Percentiles rank a stretch among this genome's conserved stretches.
Evolutionary conservation across 2,329 filamentous ascomycete species (phyloP).

Genomic region (Ramularia endophylla): DNA sequence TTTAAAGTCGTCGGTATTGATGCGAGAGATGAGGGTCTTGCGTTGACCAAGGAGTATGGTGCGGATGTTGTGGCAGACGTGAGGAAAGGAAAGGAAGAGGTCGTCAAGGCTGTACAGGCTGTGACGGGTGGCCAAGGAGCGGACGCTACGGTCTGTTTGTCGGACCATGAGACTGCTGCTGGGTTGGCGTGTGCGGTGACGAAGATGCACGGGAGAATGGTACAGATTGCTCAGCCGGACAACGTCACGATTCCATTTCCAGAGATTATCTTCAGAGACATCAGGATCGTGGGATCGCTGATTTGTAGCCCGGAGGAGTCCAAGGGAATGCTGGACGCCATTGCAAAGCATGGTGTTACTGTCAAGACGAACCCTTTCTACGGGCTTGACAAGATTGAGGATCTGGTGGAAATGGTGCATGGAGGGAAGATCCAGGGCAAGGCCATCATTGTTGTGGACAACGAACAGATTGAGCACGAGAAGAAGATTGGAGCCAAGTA

Average conservation of each 20-base stretch:
- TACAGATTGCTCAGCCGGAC: slow-evolving; percentile 53
- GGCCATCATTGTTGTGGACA: slow-evolving; percentile 48
- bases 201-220: slow-evolving; percentile 52
- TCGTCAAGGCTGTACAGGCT: slow-evolving; percentile 43
- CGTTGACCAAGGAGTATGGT: slow-evolving; percentile 42
- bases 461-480: slow-evolving; percentile 42
- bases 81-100: slow-evolving; percentile 41
- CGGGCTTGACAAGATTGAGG: slow-evolving; percentile 47
- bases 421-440: slow-evolving; percentile 52
- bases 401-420: slow-evolving; percentile 44
- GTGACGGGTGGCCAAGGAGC: slow-evolving; percentile 47
- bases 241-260: slow-evolving; percentile 36
- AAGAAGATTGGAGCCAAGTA: slow-evolving; percentile 33
- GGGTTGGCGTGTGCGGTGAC: slow-evolving; percentile 51
- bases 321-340: slow-evolving; percentile 29
- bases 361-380: slow-evolving; percentile 49
- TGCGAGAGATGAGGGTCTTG: slow-evolving; percentile 49
- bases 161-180: slow-evolving; percentile 47
- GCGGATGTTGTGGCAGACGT: slow-evolving; percentile 51
- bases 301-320: slow-evolving; percentile 31
- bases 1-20: slow-evolving; percentile 50
- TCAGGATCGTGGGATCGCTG: slow-evolving; percentile 42
- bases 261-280: slow-evolving; percentile 51
- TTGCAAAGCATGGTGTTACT: slow-evolving; percentile 38
- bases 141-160: slow-evolving; percentile 49